phyloP scores from a whole-genome alignment of 2,329 filamentous ascomycete genomes.

The Botrytis deweyae region DNA sequence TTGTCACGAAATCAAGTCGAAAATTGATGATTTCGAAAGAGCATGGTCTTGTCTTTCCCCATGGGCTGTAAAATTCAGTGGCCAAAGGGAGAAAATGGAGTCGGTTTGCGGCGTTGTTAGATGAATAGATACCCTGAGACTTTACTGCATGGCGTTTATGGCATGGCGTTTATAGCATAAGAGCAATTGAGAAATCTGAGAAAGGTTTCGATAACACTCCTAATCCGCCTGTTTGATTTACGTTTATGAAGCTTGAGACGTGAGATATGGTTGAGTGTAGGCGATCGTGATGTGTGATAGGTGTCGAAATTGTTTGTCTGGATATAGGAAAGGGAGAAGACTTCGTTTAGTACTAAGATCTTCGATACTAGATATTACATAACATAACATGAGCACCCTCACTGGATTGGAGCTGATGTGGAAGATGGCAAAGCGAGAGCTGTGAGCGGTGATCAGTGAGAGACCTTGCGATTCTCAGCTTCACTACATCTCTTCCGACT shows the following conservation, averaged over 20 bases:
- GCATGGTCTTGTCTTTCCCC: not conserved
- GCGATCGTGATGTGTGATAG: not conserved
- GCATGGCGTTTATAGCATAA: not conserved
- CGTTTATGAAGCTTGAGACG: not conserved
- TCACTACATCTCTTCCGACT: not conserved
- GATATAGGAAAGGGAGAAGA: not conserved
- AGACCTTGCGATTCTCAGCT: not conserved
- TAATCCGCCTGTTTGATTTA: not conserved
- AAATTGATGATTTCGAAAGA: not conserved
- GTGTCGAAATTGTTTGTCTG: not conserved
- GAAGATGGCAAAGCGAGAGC: not conserved
- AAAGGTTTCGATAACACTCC: not conserved
- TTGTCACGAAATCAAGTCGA: not conserved
- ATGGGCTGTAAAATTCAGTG: not conserved
- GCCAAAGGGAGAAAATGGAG: not conserved
- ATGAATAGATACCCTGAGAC: not conserved
- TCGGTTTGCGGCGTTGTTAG: not conserved
- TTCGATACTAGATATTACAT: not conserved
- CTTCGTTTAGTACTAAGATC: not conserved
- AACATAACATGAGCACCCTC: not conserved
- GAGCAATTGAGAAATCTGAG: not conserved
- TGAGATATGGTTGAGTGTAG: not conserved
- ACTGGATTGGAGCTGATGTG: not conserved
- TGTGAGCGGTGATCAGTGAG: not conserved
- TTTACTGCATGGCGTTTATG: not conserved